These are phyloP conservation scores for Przewalskia tangutica DNA, from an alignment of 257 asterid species.

Conservation along the genomic window DNA sequence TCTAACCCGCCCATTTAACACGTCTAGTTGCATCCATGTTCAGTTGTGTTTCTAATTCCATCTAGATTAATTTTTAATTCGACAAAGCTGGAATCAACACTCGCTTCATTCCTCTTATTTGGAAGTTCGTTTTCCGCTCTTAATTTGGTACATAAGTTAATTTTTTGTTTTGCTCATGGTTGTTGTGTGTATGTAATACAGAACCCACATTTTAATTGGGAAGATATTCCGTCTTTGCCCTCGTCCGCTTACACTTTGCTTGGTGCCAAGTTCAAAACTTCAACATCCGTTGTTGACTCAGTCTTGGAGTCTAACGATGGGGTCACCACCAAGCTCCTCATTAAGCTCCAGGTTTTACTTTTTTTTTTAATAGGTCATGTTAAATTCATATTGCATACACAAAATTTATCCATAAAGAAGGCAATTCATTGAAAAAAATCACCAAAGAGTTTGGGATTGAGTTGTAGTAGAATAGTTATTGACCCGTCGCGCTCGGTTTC, in stretches of 20 bases:
- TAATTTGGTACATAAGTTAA: no score
- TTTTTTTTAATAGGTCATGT: background rate
- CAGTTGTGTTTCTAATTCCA: no score
- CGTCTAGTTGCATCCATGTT: no score
- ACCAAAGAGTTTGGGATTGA: no score
- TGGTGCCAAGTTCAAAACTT: slow-evolving; percentile 53
- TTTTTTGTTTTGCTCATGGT: no score
- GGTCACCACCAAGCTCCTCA: slow-evolving; percentile 90
- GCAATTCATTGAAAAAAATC: background rate
- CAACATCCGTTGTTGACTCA: slow-evolving; percentile 57
- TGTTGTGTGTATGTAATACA: slow-evolving; percentile 24
- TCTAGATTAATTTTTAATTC: no score
- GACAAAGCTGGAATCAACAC: slow-evolving; percentile 55
- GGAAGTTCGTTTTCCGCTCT: slow-evolving; percentile 36
- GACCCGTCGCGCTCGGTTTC: background rate
- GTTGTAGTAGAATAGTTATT: no score
- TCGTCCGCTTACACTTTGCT: slow-evolving; percentile 62
- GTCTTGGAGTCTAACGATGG: slow-evolving; percentile 56
- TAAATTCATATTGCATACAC: background rate
- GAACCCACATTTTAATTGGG: slow-evolving; percentile 70
- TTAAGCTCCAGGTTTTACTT: slow-evolving; percentile 55
- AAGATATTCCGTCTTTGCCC: slow-evolving; percentile 77
- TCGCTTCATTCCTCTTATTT: slow-evolving; percentile 67
- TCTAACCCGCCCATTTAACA: no score
- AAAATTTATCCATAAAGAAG: background rate